Evolutionary conservation across 805 yeast genomes (phyloP), one percentile per base, ranked within the genome.

Genomic region (Blastobotrys mokoenaii): DNA sequence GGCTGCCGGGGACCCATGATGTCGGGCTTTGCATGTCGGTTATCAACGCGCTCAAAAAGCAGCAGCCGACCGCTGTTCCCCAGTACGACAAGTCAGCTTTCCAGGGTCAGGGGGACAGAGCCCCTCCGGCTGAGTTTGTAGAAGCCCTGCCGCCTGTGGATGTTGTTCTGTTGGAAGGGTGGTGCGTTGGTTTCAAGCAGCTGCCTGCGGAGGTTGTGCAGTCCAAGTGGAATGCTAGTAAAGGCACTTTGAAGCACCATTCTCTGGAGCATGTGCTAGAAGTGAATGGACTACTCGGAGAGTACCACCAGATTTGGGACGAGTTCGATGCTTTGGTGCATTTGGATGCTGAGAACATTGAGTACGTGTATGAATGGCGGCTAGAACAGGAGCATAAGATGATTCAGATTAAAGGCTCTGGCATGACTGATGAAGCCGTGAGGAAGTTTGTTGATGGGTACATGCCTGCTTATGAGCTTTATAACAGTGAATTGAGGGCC

Each of bases 1-100:
- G 97, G 0, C 70, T 85, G 12, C 97, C 97, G 0, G 97, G 97
- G 0, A 90, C 97, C 0, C 98, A 90, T 61, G 97, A 90, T 57
- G 56, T 84, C 14, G 53, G 52, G 1, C 55, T 83, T 18, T 59
- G 60, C 15, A 39, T 51, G 5, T 52, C 62, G 6, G 61, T 72
- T 4, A 51, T 84, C 34, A 47, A 53, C 4, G 51, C 52, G 22
- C 56, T 69, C 36, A 53, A 55, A 22, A 43, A 51, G 37, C 59
- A 57, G 38, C 57, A 65, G 8, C 55, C 55, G 2, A 58, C 73
- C 2, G 48, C 56, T 1, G 63, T 79, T 5, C 97, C 97, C 1
- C 52, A 61, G 6, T 93, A 88, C 63, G 95, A 90, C 58, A 93
- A 90, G 61, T 76, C 94, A 1, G 67, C 69, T 12, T 74, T 67